Evolutionary conservation across 2,329 filamentous ascomycete species (phyloP).

Genomic region (Verticillium albo-atrum): DNA sequence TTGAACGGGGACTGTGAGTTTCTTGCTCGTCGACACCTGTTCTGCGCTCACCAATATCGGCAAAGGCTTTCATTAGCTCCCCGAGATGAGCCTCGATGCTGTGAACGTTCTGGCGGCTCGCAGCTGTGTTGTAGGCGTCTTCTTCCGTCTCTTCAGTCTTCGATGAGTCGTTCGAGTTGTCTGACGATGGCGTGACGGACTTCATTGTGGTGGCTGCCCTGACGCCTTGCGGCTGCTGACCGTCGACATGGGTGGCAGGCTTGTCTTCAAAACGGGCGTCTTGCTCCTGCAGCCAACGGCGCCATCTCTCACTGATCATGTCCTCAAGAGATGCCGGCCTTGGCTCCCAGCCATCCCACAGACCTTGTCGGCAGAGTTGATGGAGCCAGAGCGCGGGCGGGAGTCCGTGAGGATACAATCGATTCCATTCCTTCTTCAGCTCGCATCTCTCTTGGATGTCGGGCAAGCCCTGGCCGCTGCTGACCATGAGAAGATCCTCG

Average conservation of each 20-base stretch:
- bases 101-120: neutral
- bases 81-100: neutral
- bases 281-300: slow-evolving; percentile 9
- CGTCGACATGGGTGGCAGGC: neutral
- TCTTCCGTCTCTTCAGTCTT: neutral
- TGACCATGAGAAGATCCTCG: slow-evolving; percentile 49
- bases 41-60: neutral
- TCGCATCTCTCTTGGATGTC: slow-evolving; percentile 30
- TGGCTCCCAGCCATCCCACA: slow-evolving; percentile 13
- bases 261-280: slow-evolving; percentile 6
- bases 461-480: slow-evolving; percentile 35
- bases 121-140: neutral
- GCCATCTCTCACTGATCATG: slow-evolving; percentile 10
- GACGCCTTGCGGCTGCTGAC: neutral
- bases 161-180: neutral
- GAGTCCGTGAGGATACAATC: slow-evolving; percentile 34
- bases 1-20: neutral
- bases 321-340: slow-evolving; percentile 8
- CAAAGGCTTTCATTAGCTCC: neutral
- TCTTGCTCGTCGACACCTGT: neutral
- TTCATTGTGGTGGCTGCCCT: neutral
- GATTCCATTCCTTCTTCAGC: slow-evolving; percentile 29
- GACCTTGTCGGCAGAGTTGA: slow-evolving; percentile 12
- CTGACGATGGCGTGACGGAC: neutral
- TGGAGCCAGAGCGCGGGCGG: slow-evolving; percentile 36